Evolutionary conservation across 129 eudicot genomes (phyloP).

Genomic region (carrot (Daucus carota)): DNA sequence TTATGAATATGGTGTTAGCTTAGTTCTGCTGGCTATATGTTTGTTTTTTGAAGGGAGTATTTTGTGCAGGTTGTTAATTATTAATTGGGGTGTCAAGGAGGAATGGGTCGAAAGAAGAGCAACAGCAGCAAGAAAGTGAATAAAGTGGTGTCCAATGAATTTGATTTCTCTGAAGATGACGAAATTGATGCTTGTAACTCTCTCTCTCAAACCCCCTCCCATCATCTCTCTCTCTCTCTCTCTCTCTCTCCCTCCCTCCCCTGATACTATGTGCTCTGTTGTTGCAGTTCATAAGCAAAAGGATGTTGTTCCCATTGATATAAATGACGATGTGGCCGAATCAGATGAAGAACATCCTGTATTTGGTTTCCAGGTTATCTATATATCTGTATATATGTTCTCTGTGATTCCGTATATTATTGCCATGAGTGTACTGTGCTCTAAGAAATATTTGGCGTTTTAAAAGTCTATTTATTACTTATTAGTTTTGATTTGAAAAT

Average conservation of each 20-base stretch:
- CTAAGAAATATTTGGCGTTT: neutral
- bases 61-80: neutral
- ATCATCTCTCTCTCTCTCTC: neutral
- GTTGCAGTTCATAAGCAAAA: conserved; percentile 84
- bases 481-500: neutral
- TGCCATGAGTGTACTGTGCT: neutral
- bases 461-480: neutral
- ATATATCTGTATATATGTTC: neutral
- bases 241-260: neutral
- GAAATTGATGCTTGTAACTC: conserved; percentile 80
- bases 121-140: conserved; percentile 19
- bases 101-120: conserved; percentile 21
- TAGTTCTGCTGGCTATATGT: no score
- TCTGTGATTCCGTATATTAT: neutral
- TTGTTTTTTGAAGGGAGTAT: neutral
- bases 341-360: conserved; percentile 76
- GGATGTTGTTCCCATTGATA: conserved; percentile 67
- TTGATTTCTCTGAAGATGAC: conserved; percentile 47
- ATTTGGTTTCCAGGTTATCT: conserved; percentile 49
- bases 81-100: conserved; percentile 19
- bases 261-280: neutral
- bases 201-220: neutral
- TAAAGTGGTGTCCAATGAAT: conserved; percentile 12
- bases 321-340: conserved; percentile 48
- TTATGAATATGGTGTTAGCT: no score